Base-by-base conservation (phyloP, 768 basidiomycete species). In the Suillus occidentalis region DNA sequence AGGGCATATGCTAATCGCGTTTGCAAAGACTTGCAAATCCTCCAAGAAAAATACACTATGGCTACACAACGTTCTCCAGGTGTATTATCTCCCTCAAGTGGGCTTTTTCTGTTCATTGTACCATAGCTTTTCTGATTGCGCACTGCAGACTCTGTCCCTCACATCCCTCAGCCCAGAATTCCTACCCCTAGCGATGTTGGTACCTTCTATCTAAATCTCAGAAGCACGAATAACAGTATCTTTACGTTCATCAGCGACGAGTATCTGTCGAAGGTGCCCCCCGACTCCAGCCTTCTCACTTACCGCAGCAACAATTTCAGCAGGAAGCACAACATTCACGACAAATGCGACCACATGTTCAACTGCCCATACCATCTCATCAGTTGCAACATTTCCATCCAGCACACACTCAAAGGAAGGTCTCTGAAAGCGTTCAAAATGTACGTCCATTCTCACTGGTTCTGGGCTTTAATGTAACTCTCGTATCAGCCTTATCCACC, bases 1-100 rank as follows among this genome's bases (percentile, higher is more conserved):
- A 56, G 31, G 14, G 4, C 13, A 14, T 69, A 65, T 6, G 14
- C 60, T 9, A 22, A 61, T 36, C 72, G 64, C 22, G 61, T 66
- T 36, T 65, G 75, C 25, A 68, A 50, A 34, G 71, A 75, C 5
- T 65, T 71, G 58, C 65, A 53, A 36, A 1, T 66, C 50, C 53
- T 76, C 61, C 50, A 62, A 9, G 70, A 69, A 3, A 77, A 70
- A 57, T 75, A 73, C 50, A 2, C 3, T 61, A 13, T 57, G 1
- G 45, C 57, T 14, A 39, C 53, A 36, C 22, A 39, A 16, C 31
- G 25, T 28, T 59, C 62, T 22, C 39, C 39, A 59, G 10, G 58
- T 59, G 39, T 28, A 58, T 42, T 42, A 42, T 59, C 25, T 42
- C 58, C 39, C 40, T 42, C 40, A 42, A 43, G 58, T 42, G 20